phyloP scores from a whole-genome alignment of 306 rosid species.

The Quercus agrifolia region DNA sequence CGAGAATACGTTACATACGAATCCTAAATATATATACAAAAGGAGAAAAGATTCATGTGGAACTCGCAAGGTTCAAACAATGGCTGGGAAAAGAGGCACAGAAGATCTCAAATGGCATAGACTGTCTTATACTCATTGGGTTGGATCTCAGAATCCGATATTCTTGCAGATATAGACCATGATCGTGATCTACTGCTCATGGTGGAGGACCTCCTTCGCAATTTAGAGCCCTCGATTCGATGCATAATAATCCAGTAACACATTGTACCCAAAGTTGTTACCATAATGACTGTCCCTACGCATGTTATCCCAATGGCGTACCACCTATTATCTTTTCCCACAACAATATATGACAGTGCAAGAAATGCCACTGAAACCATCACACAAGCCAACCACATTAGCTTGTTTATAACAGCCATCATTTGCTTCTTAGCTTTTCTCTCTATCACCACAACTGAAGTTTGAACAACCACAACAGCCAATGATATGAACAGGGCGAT shows the following conservation, averaged over 20 bases:
- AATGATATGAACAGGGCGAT: slow-evolving; percentile 75
- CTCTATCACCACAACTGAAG: slow-evolving; percentile 67
- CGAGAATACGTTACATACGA: background rate
- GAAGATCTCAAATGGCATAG: slow-evolving; percentile 55
- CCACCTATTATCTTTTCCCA: slow-evolving; percentile 51
- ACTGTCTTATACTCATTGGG: slow-evolving; percentile 51
- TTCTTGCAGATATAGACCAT: slow-evolving; percentile 34
- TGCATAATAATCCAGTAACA: slow-evolving; percentile 69
- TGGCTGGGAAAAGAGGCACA: background rate
- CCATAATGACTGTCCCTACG: slow-evolving; percentile 73
- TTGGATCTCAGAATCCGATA: slow-evolving; percentile 53
- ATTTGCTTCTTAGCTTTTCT: slow-evolving; percentile 59
- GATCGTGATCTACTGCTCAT: slow-evolving; percentile 52
- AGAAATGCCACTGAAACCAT: slow-evolving; percentile 69
- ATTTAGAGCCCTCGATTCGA: slow-evolving; percentile 54
- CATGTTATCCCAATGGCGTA: slow-evolving; percentile 62
- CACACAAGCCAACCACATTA: slow-evolving; percentile 83
- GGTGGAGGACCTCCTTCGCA: slow-evolving; percentile 52
- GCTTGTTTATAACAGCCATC: slow-evolving; percentile 73
- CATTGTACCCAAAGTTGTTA: slow-evolving; percentile 64
- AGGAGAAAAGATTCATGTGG: background rate
- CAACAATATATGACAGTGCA: slow-evolving; percentile 71
- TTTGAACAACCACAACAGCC: slow-evolving; percentile 85
- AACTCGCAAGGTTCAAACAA: background rate
- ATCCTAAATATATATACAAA: background rate